These are phyloP conservation scores for Daldinia loculata DNA, from an alignment of 495 filamentous ascomycete species.

Conservation along the genomic window DNA sequence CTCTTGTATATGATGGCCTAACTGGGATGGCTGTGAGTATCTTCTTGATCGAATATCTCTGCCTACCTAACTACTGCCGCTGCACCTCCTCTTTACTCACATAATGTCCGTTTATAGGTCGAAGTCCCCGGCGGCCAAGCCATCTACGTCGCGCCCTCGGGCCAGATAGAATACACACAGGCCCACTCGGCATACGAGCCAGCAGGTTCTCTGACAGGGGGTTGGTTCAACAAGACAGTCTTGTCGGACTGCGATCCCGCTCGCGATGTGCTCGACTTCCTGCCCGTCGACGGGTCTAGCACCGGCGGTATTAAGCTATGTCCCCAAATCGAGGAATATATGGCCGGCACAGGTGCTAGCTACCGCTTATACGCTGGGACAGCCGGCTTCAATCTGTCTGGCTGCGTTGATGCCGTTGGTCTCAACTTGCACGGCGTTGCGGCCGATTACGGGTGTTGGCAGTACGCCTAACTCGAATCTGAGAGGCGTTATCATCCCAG, in stretches of 20 bases:
- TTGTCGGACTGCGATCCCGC: slow-evolving; percentile 26
- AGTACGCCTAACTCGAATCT: slow-evolving; percentile 27
- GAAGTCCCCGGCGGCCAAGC: slow-evolving; percentile 72
- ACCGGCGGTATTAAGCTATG: slow-evolving; percentile 36
- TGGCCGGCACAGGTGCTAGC: slow-evolving; percentile 19
- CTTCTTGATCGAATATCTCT: neutral
- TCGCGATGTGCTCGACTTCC: slow-evolving; percentile 32
- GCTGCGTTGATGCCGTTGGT: slow-evolving; percentile 33
- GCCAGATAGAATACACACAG: slow-evolving; percentile 66
- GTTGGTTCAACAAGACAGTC: slow-evolving; percentile 49
- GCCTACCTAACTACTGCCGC: neutral
- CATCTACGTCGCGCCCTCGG: slow-evolving; percentile 66
- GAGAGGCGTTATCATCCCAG: neutral
- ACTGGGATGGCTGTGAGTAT: slow-evolving; percentile 38
- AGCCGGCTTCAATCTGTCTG: slow-evolving; percentile 19
- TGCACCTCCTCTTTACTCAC: neutral
- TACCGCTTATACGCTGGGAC: slow-evolving; percentile 35
- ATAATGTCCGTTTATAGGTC: slow-evolving; percentile 42
- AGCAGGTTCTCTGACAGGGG: slow-evolving; percentile 56
- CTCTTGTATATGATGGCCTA: slow-evolving; percentile 31
- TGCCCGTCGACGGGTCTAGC: slow-evolving; percentile 29
- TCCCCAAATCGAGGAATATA: slow-evolving; percentile 24
- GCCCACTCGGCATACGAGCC: slow-evolving; percentile 69
- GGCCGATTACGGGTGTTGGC: slow-evolving; percentile 27
- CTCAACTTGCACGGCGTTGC: slow-evolving; percentile 14